phyloP scores from a whole-genome alignment of 2,329 filamentous ascomycete genomes.

The Sporothrix variecibatus region DNA sequence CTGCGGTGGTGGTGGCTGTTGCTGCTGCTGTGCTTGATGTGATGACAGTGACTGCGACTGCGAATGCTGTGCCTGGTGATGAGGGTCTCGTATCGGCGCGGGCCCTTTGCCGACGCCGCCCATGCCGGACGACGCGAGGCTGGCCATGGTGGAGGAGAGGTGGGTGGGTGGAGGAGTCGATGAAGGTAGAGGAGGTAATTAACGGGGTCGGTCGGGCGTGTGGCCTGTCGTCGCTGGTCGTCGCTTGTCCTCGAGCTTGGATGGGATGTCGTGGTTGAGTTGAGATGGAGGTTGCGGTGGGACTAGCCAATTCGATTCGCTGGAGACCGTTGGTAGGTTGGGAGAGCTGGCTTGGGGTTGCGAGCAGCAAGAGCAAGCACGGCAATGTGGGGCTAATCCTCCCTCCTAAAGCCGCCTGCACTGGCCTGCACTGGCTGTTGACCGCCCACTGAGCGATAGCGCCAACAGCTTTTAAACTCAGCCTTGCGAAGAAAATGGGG shows the following conservation, averaged over 20 bases:
- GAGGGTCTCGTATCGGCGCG: constrained; percentile 22
- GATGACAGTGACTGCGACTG: not conserved
- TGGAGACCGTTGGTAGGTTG: not conserved
- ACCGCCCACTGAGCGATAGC: not conserved
- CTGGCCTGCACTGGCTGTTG: not conserved
- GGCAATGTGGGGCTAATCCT: constrained; percentile 17
- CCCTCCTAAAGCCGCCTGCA: constrained; percentile 12
- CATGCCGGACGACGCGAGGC: constrained; percentile 20
- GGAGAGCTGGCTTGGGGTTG: too few species aligned
- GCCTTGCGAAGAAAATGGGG: not conserved
- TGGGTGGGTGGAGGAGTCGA: not conserved
- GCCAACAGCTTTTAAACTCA: not conserved
- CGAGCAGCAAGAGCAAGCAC: not conserved
- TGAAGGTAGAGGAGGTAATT: not conserved
- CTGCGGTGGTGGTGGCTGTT: constrained; percentile 2
- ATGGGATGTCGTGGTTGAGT: not conserved
- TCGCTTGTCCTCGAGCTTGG: not conserved
- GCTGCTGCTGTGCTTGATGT: constrained; percentile 9
- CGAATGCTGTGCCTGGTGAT: constrained; percentile 23
- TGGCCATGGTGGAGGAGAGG: not conserved
- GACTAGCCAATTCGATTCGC: not conserved
- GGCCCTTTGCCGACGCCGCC: constrained; percentile 25
- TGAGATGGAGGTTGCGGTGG: not conserved
- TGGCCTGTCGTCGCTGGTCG: too few species aligned
- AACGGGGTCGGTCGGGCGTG: too few species aligned